Conservation (phyloP, 306 rosid species). For the Malus sylvestris region DNA sequence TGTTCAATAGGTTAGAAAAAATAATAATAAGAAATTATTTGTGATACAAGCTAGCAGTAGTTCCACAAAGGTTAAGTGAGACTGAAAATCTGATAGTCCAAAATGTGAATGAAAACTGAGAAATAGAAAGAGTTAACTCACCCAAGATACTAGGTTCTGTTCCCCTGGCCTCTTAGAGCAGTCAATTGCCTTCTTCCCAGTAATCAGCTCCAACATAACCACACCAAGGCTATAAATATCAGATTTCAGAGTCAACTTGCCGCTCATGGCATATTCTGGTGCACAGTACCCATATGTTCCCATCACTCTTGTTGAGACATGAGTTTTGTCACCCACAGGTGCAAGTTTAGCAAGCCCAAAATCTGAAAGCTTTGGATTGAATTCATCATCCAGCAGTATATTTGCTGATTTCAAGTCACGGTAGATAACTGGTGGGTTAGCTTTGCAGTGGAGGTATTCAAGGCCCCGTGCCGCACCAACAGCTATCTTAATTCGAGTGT, state of each 20-base stretch:
- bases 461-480: slow-evolving; percentile 84
- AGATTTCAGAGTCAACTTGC: slow-evolving; percentile 88
- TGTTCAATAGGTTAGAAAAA: not conserved
- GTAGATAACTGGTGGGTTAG: slow-evolving; percentile 90
- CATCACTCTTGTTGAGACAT: slow-evolving; percentile 97
- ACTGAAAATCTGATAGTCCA: not conserved
- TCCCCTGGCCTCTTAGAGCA: slow-evolving; percentile 55
- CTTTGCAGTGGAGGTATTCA: slow-evolving; percentile 89
- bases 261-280: slow-evolving; percentile 97
- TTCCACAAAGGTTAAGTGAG: not conserved
- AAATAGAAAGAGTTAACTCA: slow-evolving; percentile 13
- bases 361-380: slow-evolving; percentile 85
- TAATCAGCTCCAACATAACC: slow-evolving; percentile 86
- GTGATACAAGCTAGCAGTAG: not conserved
- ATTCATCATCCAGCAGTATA: slow-evolving; percentile 71
- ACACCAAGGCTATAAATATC: slow-evolving; percentile 98
- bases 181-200: slow-evolving; percentile 86
- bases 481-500: slow-evolving; percentile 77
- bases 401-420: slow-evolving; percentile 94
- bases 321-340: slow-evolving; percentile 96
- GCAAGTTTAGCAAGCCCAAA: slow-evolving; percentile 96
- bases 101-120: not conserved
- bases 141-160: slow-evolving; percentile 88
- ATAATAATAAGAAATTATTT: not conserved
- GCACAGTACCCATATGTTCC: slow-evolving; percentile 97